A percentile compares a stretch with the other conserved stretches of the same genome.
These are phyloP conservation scores for Leucocoprinus sp. DNA, from an alignment of 768 basidiomycete species.

Conservation along the genomic window DNA sequence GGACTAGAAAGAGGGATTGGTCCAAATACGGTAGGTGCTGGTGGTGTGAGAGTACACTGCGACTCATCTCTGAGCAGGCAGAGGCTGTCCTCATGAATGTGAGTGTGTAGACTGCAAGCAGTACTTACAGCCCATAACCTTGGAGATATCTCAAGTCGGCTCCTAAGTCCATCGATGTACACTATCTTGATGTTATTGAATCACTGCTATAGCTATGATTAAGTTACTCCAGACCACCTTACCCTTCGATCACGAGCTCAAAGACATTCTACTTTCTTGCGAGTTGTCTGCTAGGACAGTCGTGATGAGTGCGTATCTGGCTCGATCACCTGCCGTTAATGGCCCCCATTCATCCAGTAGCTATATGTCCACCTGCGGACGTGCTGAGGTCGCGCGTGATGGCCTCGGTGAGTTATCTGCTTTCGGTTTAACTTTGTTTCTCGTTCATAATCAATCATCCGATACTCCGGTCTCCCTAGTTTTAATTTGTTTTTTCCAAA, in stretches of 20 bases:
- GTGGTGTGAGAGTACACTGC: conserved; percentile 8
- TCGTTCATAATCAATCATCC: conserved; percentile 33
- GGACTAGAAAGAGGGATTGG: conserved; percentile 69
- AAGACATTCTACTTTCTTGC: conserved; percentile 55
- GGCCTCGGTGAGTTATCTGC: conserved; percentile 47
- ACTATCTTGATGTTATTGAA: not conserved
- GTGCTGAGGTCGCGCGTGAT: conserved; percentile 72
- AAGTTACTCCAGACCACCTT: conserved; percentile 42
- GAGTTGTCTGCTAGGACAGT: conserved; percentile 67
- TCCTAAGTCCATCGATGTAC: conserved; percentile 45
- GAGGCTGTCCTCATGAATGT: conserved; percentile 75
- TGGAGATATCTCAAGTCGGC: conserved; percentile 74
- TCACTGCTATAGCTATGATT: conserved; percentile 54
- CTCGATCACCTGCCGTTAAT: conserved; percentile 1
- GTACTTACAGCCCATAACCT: not conserved
- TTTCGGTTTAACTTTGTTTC: conserved; percentile 8
- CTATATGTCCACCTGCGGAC: conserved; percentile 73
- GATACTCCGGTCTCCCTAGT: conserved; percentile 42
- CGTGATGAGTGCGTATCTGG: conserved; percentile 55
- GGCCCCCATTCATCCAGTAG: conserved; percentile 26
- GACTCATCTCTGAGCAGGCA: conserved; percentile 13
- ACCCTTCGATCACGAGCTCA: conserved; percentile 52
- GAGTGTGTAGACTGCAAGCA: conserved; percentile 21
- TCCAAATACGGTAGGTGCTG: conserved; percentile 57
- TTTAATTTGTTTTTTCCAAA: conserved; percentile 47